These are phyloP conservation scores for Paramecium sonneborni DNA, from an alignment of 73 alveolate genomes.

Conservation along the genomic window DNA sequence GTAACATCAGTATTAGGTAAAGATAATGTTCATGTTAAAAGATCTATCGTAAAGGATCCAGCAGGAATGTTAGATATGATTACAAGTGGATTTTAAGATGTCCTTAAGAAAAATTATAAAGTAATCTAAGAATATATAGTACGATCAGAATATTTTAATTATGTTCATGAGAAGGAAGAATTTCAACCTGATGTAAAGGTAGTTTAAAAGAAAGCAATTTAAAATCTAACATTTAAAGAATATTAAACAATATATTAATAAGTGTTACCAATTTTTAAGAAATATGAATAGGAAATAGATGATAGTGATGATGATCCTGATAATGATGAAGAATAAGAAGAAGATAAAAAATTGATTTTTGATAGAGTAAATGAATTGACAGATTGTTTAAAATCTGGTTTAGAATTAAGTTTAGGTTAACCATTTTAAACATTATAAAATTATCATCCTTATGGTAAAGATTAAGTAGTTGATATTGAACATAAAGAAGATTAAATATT, in stretches of 20 bases:
- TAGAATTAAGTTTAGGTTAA: neutral
- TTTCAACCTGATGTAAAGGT: neutral
- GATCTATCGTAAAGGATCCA: neutral
- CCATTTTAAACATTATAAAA: neutral
- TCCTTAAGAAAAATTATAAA: neutral
- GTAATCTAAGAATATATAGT: neutral
- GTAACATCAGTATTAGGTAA: neutral
- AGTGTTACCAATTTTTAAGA: neutral
- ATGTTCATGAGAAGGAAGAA: neutral
- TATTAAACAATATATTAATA: neutral
- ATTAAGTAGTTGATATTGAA: neutral
- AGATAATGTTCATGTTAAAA: neutral
- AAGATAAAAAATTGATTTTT: neutral
- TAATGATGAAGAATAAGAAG: conserved; percentile 7
- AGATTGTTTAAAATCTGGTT: conserved; percentile 2
- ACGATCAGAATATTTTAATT: neutral
- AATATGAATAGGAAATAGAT: neutral
- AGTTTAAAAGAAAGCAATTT: neutral
- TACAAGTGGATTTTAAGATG: conserved; percentile 7
- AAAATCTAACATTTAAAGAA: neutral
- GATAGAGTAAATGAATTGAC: neutral
- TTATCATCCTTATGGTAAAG: neutral
- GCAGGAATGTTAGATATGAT: neutral
- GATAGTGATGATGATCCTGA: conserved; percentile 37
- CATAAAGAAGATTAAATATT: neutral